phyloP scores from a whole-genome alignment of 1,139 yeast species.

The Magnusiomyces suaveolens region DNA sequence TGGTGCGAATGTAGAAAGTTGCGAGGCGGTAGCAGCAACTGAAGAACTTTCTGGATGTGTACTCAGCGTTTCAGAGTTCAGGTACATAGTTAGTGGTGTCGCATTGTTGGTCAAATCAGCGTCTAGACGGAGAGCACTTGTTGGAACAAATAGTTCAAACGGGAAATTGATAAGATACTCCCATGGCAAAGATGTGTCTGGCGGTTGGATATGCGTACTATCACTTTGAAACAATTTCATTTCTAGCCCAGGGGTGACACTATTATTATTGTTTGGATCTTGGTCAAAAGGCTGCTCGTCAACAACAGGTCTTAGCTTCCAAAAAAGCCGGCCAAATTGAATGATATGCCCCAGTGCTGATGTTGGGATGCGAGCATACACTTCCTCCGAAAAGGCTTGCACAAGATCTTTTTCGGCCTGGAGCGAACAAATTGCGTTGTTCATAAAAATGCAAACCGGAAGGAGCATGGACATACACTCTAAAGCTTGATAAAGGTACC shows the following conservation, averaged over 20 bases:
- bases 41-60: too few relatives aligned
- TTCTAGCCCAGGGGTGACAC: background rate
- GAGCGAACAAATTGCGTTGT: background rate
- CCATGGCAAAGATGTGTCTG: background rate
- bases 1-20: background rate
- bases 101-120: background rate
- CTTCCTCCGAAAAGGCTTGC: background rate
- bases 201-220: background rate
- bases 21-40: background rate
- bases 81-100: background rate
- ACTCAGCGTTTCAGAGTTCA: background rate
- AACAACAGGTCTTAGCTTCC: conserved; percentile 1
- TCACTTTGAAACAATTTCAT: background rate
- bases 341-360: background rate
- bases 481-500: background rate
- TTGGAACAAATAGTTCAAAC: background rate
- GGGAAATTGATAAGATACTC: background rate
- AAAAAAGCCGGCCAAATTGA: background rate
- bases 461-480: background rate
- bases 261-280: background rate
- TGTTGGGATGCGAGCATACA: background rate
- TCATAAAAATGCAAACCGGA: background rate
- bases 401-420: background rate
- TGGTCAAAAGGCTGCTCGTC: background rate
- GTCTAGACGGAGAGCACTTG: background rate